Conservation (phyloP, 176 grass and related monocot species). For the Rhynchospora breviuscula region DNA sequence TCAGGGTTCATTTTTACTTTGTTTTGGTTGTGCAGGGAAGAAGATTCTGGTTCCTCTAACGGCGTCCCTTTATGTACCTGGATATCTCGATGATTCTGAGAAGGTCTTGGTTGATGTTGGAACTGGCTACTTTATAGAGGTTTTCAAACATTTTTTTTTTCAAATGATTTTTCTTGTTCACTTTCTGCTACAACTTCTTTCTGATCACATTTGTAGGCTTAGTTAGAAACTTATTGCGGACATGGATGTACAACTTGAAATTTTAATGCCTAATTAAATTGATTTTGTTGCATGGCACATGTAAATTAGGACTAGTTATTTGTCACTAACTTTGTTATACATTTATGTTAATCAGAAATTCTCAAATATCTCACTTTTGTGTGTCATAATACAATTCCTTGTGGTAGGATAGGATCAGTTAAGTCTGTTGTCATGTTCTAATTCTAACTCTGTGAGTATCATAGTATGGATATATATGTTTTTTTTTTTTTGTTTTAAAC, state of each 20-base stretch:
- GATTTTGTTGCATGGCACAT: not conserved
- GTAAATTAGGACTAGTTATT: not conserved
- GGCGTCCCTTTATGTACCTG: constrained; percentile 87
- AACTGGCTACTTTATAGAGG: constrained; percentile 96
- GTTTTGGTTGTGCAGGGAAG: constrained; percentile 51
- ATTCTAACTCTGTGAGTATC: not conserved
- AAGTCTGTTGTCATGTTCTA: not conserved
- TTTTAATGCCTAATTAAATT: not conserved
- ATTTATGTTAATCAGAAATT: not conserved
- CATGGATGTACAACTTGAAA: not conserved
- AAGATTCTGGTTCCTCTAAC: constrained; percentile 89
- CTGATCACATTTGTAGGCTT: not conserved
- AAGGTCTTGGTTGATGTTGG: constrained; percentile 94
- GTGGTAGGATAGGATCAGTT: not conserved
- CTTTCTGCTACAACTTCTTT: not conserved
- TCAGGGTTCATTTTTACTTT: not conserved
- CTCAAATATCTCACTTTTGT: not conserved
- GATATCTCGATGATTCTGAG: constrained; percentile 70
- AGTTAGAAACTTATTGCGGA: not conserved
- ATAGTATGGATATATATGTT: no score
- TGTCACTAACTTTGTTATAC: not conserved
- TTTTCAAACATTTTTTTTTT: constrained; percentile 11
- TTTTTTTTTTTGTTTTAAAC: not conserved
- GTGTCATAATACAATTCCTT: not conserved
- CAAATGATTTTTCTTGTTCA: not conserved